Evolutionary conservation across 495 filamentous ascomycete genomes (phyloP), one percentile per base, ranked within the genome.

Genomic region (Barbatosphaeria neglecta): DNA sequence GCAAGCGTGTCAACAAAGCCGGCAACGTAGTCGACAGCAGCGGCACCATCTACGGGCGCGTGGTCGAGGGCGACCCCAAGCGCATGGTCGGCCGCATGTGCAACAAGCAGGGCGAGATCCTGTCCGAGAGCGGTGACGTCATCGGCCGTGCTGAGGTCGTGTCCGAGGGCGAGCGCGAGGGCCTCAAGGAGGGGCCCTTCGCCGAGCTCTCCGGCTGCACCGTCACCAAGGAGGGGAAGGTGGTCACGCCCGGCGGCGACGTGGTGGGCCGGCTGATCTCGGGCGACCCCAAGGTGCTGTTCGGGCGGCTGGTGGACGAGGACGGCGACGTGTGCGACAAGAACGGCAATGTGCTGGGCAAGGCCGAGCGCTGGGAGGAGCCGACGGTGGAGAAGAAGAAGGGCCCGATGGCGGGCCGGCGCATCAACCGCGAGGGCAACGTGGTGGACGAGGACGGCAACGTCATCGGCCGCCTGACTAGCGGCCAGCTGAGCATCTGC

Each of bases 1-100:
- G 87, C 44, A 87, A 87, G 73, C 75, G 81, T 4, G 83, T 92
- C 57, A 94, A 94, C 67, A 92, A 92, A 63, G 74, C 71, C 7
- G 87, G 87, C 40, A 90, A 90, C 38, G 77, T 90, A 16, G 87
- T 94, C 46, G 87, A 94, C 56, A 62, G 64, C 20, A 69, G 71
- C 22, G 87, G 87, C n/a, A 70, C 69, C 17, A 83, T 92, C 53
- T 80, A 78, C 50, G 87, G 87, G 19, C 80, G 83, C 17, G 76
- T 94, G 8, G 69, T 80, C 37, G 83, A 87, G 54, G 87, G 87
- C 18, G 80, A 88, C 41, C 61, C 75, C 15, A 75, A 77, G 60
- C 72, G 72, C 44, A 73, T 94, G 48, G 72, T 87, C 18, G 87
- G 87, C 24, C 77, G 80, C 57, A 90, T 86, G 77, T 85, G 84